Conservation (phyloP, 306 rosid genomes). For the Lablab purpureus region DNA sequence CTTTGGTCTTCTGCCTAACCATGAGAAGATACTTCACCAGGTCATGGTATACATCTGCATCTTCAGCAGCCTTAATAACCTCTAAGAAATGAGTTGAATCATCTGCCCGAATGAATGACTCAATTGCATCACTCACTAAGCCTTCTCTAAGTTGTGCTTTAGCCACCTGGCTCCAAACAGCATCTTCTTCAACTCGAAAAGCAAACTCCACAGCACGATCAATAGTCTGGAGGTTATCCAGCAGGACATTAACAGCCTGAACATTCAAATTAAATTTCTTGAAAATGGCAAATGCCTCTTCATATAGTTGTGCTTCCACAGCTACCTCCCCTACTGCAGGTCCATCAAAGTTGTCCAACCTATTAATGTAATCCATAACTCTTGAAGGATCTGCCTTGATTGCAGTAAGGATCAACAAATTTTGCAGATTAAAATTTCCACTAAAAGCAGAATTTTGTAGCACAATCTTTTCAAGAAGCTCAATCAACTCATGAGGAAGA, state of each 20-base stretch:
- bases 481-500: slow-evolving; percentile 93
- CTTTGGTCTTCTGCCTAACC: slow-evolving; percentile 92
- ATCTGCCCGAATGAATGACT: slow-evolving; percentile 93
- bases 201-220: slow-evolving; percentile 97
- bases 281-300: slow-evolving; percentile 89
- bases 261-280: slow-evolving; percentile 96
- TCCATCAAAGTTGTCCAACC: slow-evolving; percentile 94
- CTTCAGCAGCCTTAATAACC: slow-evolving; percentile 89
- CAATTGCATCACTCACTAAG: slow-evolving; percentile 93
- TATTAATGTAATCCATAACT: slow-evolving; percentile 95
- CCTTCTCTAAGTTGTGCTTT: slow-evolving; percentile 94
- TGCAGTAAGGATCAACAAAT: slow-evolving; percentile 89
- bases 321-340: slow-evolving; percentile 99
- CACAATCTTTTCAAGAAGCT: slow-evolving; percentile 97
- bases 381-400: slow-evolving; percentile 96
- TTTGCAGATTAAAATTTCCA: slow-evolving; percentile 92
- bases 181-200: slow-evolving; percentile 95
- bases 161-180: slow-evolving; percentile 98
- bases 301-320: slow-evolving; percentile 88
- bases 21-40: slow-evolving; percentile 85
- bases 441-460: slow-evolving; percentile 96
- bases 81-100: slow-evolving; percentile 87
- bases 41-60: slow-evolving; percentile 82
- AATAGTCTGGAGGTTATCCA: slow-evolving; percentile 79
- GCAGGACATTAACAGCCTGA: slow-evolving; percentile 85